These are phyloP conservation scores for Arthroderma sp. DNA, from an alignment of 2,329 filamentous ascomycete genomes.

Conservation along the genomic window DNA sequence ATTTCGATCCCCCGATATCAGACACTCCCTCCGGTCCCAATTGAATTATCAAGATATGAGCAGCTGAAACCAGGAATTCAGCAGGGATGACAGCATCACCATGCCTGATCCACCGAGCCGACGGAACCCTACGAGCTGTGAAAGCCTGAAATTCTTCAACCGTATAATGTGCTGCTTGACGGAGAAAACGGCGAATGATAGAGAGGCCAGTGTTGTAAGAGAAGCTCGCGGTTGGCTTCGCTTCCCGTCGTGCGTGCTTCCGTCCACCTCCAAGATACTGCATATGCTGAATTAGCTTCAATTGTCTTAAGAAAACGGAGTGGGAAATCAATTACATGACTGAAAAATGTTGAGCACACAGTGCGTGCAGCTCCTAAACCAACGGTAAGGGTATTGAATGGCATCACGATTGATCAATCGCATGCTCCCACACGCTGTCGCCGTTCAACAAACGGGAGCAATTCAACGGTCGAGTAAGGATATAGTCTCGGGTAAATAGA, in stretches of 20 bases:
- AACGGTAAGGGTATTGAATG: constrained; percentile 68
- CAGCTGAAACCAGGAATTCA: constrained; percentile 51
- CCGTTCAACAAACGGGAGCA: too few species aligned
- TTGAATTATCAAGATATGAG: constrained; percentile 54
- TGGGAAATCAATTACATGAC: constrained; percentile 38
- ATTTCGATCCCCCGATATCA: constrained; percentile 63
- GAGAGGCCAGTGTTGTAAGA: constrained; percentile 89
- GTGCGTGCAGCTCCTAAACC: constrained; percentile 75
- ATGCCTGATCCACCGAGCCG: constrained; percentile 74
- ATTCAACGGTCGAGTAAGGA: too few species aligned
- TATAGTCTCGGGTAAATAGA: too few species aligned
- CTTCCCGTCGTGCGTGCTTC: constrained; percentile 23
- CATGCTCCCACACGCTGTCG: too few species aligned
- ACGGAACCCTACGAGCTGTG: constrained; percentile 80
- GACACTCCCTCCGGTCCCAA: constrained; percentile 64
- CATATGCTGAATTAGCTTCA: constrained; percentile 8
- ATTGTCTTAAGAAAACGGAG: constrained; percentile 35
- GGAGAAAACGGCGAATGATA: constrained; percentile 73
- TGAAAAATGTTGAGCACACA: constrained; percentile 72
- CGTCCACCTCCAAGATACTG: too few species aligned
- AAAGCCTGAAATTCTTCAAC: constrained; percentile 90
- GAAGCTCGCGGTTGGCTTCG: constrained; percentile 79
- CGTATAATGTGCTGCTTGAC: constrained; percentile 73
- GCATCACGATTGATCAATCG: constrained; percentile 28
- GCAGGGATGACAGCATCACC: constrained; percentile 55